Base-by-base conservation (phyloP, 768 basidiomycete genomes). In the Boletus sp. region DNA sequence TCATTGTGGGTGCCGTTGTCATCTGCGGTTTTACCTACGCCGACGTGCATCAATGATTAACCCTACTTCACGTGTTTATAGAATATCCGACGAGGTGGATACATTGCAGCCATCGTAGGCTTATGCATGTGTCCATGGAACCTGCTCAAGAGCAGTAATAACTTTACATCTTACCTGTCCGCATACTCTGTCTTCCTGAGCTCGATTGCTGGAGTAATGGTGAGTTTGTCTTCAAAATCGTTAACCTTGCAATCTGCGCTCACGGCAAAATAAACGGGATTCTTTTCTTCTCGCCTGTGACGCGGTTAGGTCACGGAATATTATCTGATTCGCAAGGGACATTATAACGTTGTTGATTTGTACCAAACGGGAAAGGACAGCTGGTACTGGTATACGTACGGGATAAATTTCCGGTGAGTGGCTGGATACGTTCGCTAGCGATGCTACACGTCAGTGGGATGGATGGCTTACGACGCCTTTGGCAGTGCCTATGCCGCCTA, bases 31-130 rank as follows among this genome's bases (percentile, higher is more conserved):
- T 34, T 34, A 38, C 33, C 39, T 41, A 41, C 39, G 40, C 40
- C 34, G 21, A 50, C 42, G n/a, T 35, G 14, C 11, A 51, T 51
- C 49, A 19, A 42, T 49, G 49, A 56, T 33, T 13, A 6, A 47
- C 42, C 25, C 49, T 43, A 27, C 41, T 30, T 27, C 10, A 8
- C 37, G 29, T 21, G 27, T 29, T 9, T 46, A 10, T 54, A 87
- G 83, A 91, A 88, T 65, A 92, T 93, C 65, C 83, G 90, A 21
- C 81, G 90, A 19, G 90, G 92, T 29, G 90, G 90, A 15, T 94
- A 87, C 71, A 72, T 93, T 44, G 87, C 85, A n/a, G 89, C 88
- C 8, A 76, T 87, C 44, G 83, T 90, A 38, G 90, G 90, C 5
- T 64, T 91, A 32, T 81, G 77, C 69, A 89, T 89, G 75, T 79